These are phyloP conservation scores for Coemansia aciculifera DNA, from an alignment of 192 early-diverging fungal species.

Conservation along the genomic window DNA sequence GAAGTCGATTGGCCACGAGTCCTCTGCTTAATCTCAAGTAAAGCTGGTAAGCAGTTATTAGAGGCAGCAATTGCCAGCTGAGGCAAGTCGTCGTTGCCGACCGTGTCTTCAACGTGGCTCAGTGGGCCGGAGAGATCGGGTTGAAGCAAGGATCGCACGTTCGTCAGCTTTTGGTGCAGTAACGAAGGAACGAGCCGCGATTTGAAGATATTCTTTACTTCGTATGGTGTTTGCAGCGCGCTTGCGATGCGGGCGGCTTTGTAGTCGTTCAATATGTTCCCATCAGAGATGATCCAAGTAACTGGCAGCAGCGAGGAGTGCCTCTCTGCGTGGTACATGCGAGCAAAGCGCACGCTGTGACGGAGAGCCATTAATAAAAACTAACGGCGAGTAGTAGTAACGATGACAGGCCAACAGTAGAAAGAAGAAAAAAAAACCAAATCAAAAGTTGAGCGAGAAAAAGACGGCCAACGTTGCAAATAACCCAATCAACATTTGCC, in stretches of 20 bases:
- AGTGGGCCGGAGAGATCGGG: conserved; percentile 7
- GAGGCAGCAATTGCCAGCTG: conserved; percentile 40
- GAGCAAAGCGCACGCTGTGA: neutral
- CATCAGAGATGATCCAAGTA: conserved; percentile 36
- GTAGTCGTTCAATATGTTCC: conserved; percentile 17
- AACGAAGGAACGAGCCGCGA: neutral
- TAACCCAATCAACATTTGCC: neutral
- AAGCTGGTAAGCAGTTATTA: conserved; percentile 20
- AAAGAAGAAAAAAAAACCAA: neutral
- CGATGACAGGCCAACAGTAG: neutral
- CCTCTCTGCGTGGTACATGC: conserved; percentile 23
- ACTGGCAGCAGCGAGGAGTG: conserved; percentile 45
- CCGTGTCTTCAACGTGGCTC: conserved; percentile 10
- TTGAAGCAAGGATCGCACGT: neutral
- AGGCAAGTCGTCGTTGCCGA: conserved; percentile 19
- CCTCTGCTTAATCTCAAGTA: conserved; percentile 32
- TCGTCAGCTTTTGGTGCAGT: neutral
- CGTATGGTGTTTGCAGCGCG: conserved; percentile 24
- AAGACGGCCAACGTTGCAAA: neutral
- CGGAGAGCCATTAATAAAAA: neutral
- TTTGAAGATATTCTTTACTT: conserved; percentile 12
- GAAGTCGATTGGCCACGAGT: conserved; percentile 15
- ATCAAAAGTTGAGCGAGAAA: neutral
- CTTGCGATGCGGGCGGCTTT: conserved; percentile 21
- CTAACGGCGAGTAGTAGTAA: neutral